Evolutionary conservation across 805 yeast species (phyloP).

Genomic region (Cyberlindnera bimundalis): DNA sequence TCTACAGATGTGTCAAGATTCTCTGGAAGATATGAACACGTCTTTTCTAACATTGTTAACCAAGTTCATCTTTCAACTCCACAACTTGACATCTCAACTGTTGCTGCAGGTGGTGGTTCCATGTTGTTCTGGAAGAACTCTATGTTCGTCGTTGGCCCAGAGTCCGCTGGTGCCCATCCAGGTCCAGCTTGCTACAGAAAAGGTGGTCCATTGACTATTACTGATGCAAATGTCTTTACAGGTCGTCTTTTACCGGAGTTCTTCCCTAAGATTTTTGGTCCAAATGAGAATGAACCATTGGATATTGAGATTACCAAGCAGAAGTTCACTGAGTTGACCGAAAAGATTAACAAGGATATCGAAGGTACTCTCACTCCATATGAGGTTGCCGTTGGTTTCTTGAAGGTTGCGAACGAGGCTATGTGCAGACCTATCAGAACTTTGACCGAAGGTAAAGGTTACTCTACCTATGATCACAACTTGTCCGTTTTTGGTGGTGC

Average conservation of each 20-base stretch:
- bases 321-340: constrained; percentile 37
- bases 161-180: constrained; percentile 83
- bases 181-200: constrained; percentile 88
- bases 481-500: constrained; percentile 48
- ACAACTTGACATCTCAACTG: constrained; percentile 75
- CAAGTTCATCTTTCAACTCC: constrained; percentile 83
- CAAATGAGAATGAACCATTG: constrained; percentile 66
- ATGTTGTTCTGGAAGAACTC: constrained; percentile 66
- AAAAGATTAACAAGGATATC: constrained; percentile 35
- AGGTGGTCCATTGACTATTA: constrained; percentile 79
- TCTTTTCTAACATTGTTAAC: constrained; percentile 79
- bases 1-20: constrained; percentile 81
- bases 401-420: constrained; percentile 42
- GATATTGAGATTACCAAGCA: constrained; percentile 43
- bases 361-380: constrained; percentile 32
- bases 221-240: constrained; percentile 75
- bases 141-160: constrained; percentile 79
- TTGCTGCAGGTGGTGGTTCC: constrained; percentile 85
- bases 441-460: constrained; percentile 44
- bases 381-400: constrained; percentile 44
- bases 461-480: constrained; percentile 38
- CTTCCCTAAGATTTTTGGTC: constrained; percentile 86
- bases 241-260: constrained; percentile 71
- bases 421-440: constrained; percentile 47
- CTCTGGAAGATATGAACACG: constrained; percentile 66